Evolutionary conservation across 1,284 basidiomycete species (phyloP).

Genomic region (Moniliophthora roreri): DNA sequence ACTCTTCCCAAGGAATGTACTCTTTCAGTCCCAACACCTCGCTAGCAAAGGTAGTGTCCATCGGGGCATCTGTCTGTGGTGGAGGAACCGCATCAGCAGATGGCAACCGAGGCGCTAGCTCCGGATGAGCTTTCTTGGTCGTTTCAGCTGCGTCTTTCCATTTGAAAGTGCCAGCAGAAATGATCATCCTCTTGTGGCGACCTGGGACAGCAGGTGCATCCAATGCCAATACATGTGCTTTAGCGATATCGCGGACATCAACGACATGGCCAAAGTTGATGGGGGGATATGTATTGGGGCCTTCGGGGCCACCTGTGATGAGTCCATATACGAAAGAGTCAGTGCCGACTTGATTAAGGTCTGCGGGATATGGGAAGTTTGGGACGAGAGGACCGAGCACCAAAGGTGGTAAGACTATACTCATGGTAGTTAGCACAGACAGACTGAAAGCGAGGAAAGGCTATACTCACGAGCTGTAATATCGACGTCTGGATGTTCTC

Average conservation of each 20-base stretch:
- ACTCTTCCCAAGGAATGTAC: constrained; percentile 12
- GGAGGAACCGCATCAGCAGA: constrained; percentile 2
- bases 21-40: constrained; percentile 9
- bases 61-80: constrained; percentile 7
- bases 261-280: constrained; percentile 8
- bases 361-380: constrained; percentile 7
- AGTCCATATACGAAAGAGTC: constrained; percentile 7
- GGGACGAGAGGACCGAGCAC: constrained; percentile 9
- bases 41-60: constrained; percentile 10
- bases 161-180: not conserved
- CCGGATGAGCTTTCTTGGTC: constrained; percentile 6
- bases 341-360: constrained; percentile 3
- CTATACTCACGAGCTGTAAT: constrained; percentile 10
- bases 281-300: constrained; percentile 8
- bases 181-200: constrained; percentile 11
- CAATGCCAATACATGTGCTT: constrained; percentile 7
- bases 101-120: constrained; percentile 10
- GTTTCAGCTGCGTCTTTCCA: constrained; percentile 6
- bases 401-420: constrained; percentile 5
- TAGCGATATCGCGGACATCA: constrained; percentile 12
- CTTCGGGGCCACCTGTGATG: not conserved
- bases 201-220: constrained; percentile 5
- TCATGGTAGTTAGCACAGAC: not conserved
- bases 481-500: constrained; percentile 9
- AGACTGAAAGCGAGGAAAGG: not conserved